These are phyloP conservation scores for Cutaneotrichosporon cavernicola DNA, from an alignment of 1,284 basidiomycete genomes.

Conservation along the genomic window DNA sequence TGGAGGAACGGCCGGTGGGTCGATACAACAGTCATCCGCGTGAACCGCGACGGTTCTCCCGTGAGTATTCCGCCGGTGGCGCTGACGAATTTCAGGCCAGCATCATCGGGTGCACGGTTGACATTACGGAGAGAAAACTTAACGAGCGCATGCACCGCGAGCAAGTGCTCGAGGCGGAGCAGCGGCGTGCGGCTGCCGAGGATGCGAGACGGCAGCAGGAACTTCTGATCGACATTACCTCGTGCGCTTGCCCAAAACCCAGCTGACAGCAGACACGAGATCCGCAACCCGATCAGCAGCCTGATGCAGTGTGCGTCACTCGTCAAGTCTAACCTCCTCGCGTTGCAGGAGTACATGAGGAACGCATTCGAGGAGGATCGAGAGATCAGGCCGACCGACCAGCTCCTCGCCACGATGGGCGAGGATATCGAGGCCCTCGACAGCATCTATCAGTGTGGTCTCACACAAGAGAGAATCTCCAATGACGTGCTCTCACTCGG, in stretches of 20 bases:
- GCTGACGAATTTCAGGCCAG: conserved; percentile 28
- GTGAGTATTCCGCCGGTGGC: conserved; percentile 34
- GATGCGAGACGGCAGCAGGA: conserved; percentile 50
- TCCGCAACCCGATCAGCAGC: conserved; percentile 35
- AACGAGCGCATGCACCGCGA: conserved; percentile 44
- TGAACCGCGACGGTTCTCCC: conserved; percentile 32
- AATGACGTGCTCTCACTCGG: conserved; percentile 51
- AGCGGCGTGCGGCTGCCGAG: conserved; percentile 48
- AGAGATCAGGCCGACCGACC: conserved; percentile 17
- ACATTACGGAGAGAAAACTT: conserved; percentile 48
- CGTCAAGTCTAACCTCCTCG: conserved; percentile 46
- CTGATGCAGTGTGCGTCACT: conserved; percentile 43
- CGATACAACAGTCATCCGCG: conserved; percentile 34
- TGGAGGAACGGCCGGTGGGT: conserved; percentile 40
- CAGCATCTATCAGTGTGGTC: conserved; percentile 34
- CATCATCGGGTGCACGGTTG: conserved; percentile 44
- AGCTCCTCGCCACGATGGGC: conserved; percentile 21
- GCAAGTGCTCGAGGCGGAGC: conserved; percentile 46
- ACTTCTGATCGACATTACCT: conserved; percentile 51
- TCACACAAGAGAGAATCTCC: conserved; percentile 50
- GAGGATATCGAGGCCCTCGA: conserved; percentile 30
- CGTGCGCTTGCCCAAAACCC: conserved; percentile 13
- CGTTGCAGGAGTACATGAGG: conserved; percentile 41
- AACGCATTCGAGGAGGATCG: conserved; percentile 1
- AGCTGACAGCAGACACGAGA: conserved; percentile 31